Evolutionary conservation across 1,284 basidiomycete species (phyloP).

Genomic region (Chalciporus sp.): DNA sequence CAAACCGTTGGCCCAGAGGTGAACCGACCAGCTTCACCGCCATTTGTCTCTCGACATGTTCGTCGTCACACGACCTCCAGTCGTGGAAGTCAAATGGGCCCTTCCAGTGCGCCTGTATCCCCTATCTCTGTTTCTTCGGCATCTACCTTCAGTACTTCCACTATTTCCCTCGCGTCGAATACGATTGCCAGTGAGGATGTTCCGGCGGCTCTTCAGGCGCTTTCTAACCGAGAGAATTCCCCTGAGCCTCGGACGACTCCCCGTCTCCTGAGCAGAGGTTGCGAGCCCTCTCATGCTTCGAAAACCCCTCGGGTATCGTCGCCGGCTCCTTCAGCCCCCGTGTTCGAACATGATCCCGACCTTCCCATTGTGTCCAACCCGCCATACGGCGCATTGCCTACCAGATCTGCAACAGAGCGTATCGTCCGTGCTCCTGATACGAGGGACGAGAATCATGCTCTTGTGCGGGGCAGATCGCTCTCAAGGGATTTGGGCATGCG

Average conservation of each 20-base stretch:
- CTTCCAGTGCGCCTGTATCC: constrained; percentile 37
- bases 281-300: constrained; percentile 22
- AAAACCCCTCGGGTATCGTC: constrained; percentile 29
- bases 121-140: constrained; percentile 32
- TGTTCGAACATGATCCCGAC: constrained; percentile 33
- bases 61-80: constrained; percentile 37
- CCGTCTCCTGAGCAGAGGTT: constrained; percentile 11
- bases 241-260: constrained; percentile 23
- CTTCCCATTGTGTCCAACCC: constrained; percentile 28
- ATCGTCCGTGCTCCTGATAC: constrained; percentile 30
- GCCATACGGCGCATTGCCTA: constrained; percentile 18
- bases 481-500: constrained; percentile 34
- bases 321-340: constrained; percentile 12
- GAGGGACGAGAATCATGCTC: constrained; percentile 32
- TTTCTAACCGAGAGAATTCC: constrained; percentile 21
- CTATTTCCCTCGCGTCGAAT: constrained; percentile 21
- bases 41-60: constrained; percentile 34
- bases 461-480: constrained; percentile 34
- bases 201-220: constrained; percentile 14
- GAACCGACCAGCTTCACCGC: constrained; percentile 32
- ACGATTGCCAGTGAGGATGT: constrained; percentile 19
- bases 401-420: constrained; percentile 35
- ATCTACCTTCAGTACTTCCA: constrained; percentile 27
- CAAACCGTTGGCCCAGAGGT: constrained; percentile 17
- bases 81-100: constrained; percentile 30